Percentiles rank a stretch among this genome's conserved stretches.
Conservation (phyloP, 78 protist genomes). For the Dictyostelium discoideum region dicty_2.7 NC_007090.3:3157501-3158000, state of each 20-base stretch:
- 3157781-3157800: not conserved
- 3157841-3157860: slow-evolving; percentile 60
- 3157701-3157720: too few relatives aligned
- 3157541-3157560: not conserved
- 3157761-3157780: too few relatives aligned
- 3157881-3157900: slow-evolving; percentile 60
- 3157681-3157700: not conserved
- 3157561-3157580: not conserved
- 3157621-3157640: not conserved
- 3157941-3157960: slow-evolving; percentile 24
- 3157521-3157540: not conserved
- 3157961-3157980: slow-evolving; percentile 7
- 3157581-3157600: not conserved
- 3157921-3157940: slow-evolving; percentile 45
- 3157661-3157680: not conserved
- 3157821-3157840: slow-evolving; percentile 37
- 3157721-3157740: too few relatives aligned
- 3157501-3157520: not conserved
- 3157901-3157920: slow-evolving; percentile 23
- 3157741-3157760: too few relatives aligned
- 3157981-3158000: slow-evolving; percentile 68
- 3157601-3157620: not conserved
- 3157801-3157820: not conserved
- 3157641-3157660: not conserved
- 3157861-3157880: slow-evolving; percentile 50